Evolutionary conservation across 371 early-diverging fungal genomes (phyloP).

Genomic region (Rhizopus sp.): DNA sequence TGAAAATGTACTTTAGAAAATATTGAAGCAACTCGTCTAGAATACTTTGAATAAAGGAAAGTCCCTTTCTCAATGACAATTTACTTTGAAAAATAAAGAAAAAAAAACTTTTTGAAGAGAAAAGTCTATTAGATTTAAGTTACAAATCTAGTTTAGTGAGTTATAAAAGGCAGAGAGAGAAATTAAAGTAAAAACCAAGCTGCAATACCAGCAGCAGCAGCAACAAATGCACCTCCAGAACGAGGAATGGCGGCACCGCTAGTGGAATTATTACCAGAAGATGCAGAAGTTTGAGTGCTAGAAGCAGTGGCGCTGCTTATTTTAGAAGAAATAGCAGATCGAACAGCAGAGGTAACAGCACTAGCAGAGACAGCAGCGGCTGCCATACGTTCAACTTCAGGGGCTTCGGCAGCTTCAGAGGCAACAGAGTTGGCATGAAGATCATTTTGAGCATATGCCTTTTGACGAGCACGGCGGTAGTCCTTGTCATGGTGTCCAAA

Average conservation of each 20-base stretch:
- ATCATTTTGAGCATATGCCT: not conserved
- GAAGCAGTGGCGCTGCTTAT: slow-evolving; percentile 5
- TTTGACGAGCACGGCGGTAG: not conserved
- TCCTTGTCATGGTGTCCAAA: not conserved
- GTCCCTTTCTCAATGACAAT: too few relatives aligned
- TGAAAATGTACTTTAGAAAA: too few relatives aligned
- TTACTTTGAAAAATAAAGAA: too few relatives aligned
- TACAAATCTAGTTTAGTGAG: too few relatives aligned
- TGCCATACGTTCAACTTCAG: too few relatives aligned
- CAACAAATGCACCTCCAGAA: slow-evolving; percentile 16
- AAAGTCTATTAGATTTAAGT: too few relatives aligned
- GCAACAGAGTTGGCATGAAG: not conserved
- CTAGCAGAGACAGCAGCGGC: slow-evolving; percentile 6
- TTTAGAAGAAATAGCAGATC: slow-evolving; percentile 5
- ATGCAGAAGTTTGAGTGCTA: not conserved
- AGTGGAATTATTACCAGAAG: not conserved
- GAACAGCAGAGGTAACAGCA: not conserved
- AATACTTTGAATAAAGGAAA: too few relatives aligned
- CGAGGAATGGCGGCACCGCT: slow-evolving; percentile 12
- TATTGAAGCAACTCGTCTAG: too few relatives aligned
- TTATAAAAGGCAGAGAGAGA: too few relatives aligned
- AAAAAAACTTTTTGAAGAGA: too few relatives aligned
- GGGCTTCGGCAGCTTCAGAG: too few relatives aligned
- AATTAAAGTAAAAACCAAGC: slow-evolving; percentile 22
- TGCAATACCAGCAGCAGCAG: slow-evolving; percentile 26